phyloP scores from a whole-genome alignment of 31 red algal species.

The Odonthalia washingtoniensis region DNA sequence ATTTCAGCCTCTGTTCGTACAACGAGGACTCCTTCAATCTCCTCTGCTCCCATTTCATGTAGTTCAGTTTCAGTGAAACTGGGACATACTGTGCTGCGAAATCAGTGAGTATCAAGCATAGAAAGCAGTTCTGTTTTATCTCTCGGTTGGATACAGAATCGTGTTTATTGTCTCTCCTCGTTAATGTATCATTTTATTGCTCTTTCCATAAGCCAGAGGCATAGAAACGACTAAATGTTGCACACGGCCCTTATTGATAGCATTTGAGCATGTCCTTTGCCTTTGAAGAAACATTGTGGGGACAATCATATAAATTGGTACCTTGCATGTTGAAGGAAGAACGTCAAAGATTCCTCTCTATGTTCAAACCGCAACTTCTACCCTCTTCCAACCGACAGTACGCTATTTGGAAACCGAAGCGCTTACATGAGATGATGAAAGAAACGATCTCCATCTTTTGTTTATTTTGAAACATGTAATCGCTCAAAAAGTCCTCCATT shows the following conservation, averaged over 20 bases:
- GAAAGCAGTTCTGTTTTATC: background rate
- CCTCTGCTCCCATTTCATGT: background rate
- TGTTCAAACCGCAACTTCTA: background rate
- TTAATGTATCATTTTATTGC: background rate
- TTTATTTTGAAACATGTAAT: background rate
- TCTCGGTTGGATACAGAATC: background rate
- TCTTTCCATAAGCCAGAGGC: too few species aligned
- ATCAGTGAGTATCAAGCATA: background rate
- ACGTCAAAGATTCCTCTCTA: background rate
- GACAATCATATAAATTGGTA: background rate
- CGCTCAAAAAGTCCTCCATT: background rate
- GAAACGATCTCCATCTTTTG: background rate
- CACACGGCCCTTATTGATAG: background rate
- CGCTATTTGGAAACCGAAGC: background rate
- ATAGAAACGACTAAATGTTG: background rate
- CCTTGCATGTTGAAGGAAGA: background rate
- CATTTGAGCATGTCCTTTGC: conserved; percentile 7
- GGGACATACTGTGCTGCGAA: background rate
- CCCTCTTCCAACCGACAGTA: background rate
- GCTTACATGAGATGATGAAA: background rate
- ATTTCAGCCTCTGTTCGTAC: background rate
- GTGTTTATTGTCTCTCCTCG: background rate
- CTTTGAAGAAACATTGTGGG: conserved; percentile 2
- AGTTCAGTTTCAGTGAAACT: background rate
- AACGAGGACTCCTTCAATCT: background rate